Evolutionary conservation across 331 rosid genomes (phyloP), one percentile per base, ranked within the genome.

Genomic region (Malus hybrid): DNA sequence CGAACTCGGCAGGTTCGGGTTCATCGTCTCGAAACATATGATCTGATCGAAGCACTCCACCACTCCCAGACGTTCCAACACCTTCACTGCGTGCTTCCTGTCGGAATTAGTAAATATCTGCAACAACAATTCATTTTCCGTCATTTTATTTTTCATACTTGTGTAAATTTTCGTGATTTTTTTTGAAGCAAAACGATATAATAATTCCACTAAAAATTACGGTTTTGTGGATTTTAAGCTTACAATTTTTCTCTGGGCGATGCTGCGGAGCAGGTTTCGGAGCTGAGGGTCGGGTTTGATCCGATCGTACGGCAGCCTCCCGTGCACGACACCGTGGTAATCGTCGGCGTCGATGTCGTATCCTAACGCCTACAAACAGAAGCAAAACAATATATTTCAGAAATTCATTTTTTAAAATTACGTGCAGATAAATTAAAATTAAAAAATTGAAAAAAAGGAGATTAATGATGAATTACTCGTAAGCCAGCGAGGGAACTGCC

Each of bases 401-500:
- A 50, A 5, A 11, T 1, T 73, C 2, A 16, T 0, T 33, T 30
- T 18, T 30, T 10, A 0, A 39, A 39, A 32, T 33, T 50, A 15
- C 18, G 5, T 4, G 6, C 19, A 39, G 2, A 2, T 3, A 39
- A 39, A 39, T 9, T 8, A 14, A 57, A 12, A 15, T 5, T 2
- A 8, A 36, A 36, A 28, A 28, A 28, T 28, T 64, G 28, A 26
- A 16, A 36, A 9, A 39, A 0, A 5, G 13, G 29, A 11, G 67
- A 75, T 29, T 5, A 2, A 39, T 6, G 32, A 5, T 19, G 13
- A 75, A 46, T 85, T 85, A 89, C 91, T 63, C 91, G 84, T 44
- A 92, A 87, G 50, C 99, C 96, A 58, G 96, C 96, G 44, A 94
- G 95, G 30, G 99, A 82, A 86, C 99, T 90, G 77, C 97, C 99